Evolutionary conservation across 2,329 filamentous ascomycete genomes (phyloP).

Genomic region (Colletotrichum tropicicola): DNA sequence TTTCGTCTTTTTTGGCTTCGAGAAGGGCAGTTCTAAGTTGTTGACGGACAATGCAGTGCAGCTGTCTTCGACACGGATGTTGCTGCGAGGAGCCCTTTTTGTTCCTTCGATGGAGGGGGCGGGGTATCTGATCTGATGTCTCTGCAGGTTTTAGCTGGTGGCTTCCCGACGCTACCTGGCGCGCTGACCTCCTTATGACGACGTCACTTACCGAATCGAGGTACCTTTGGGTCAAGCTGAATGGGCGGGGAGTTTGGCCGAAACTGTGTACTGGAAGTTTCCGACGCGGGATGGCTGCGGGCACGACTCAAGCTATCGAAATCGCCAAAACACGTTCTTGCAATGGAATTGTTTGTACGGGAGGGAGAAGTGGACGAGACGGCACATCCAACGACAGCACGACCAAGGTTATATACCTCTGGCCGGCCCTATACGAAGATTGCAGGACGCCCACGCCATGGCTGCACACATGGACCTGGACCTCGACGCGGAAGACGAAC

Average conservation of each 20-base stretch:
- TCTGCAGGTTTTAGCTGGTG: constrained; percentile 24
- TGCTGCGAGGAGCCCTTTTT: constrained; percentile 18
- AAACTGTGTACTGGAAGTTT: constrained; percentile 15
- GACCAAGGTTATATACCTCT: no score
- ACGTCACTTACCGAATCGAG: constrained; percentile 24
- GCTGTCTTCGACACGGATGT: not conserved
- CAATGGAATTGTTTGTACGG: not conserved
- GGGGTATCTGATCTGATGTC: constrained; percentile 23
- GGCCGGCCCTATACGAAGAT: not conserved
- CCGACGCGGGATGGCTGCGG: constrained; percentile 7
- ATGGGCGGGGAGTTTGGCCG: constrained; percentile 17
- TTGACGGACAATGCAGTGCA: constrained; percentile 12
- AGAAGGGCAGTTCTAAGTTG: not conserved
- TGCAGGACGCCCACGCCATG: no score
- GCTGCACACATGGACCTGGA: no score
- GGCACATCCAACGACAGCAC: not conserved
- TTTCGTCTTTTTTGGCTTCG: not conserved
- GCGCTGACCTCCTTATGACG: constrained; percentile 26
- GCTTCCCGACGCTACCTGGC: constrained; percentile 3
- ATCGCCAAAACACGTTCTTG: not conserved
- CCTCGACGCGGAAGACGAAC: not conserved
- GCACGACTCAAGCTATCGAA: constrained; percentile 4
- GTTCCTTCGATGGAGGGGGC: constrained; percentile 15
- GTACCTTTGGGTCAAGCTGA: constrained; percentile 6
- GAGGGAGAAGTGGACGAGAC: not conserved